These are phyloP conservation scores for Myxozyma neglecta DNA, from an alignment of 805 yeast genomes.

Conservation along the genomic window DNA sequence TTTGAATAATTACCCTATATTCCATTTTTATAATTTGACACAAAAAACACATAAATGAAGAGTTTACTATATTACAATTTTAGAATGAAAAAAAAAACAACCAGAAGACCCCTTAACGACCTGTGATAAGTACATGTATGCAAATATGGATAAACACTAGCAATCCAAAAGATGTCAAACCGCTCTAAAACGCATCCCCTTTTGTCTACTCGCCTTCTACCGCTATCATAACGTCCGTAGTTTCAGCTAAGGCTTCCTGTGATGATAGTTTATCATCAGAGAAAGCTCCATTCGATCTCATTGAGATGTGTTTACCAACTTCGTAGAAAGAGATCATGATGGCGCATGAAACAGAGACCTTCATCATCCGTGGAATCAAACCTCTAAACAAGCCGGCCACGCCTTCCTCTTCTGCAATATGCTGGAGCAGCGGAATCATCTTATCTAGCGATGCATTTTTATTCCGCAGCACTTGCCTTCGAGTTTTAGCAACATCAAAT, in stretches of 20 bases:
- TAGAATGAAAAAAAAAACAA: neutral
- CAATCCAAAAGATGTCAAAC: neutral
- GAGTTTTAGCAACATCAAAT: slow-evolving; percentile 94
- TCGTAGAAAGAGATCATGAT: slow-evolving; percentile 97
- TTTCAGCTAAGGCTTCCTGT: neutral
- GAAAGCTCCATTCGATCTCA: slow-evolving; percentile 3
- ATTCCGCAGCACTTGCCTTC: slow-evolving; percentile 62
- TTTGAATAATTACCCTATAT: neutral
- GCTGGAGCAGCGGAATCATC: slow-evolving; percentile 67
- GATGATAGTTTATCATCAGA: neutral
- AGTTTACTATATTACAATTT: neutral
- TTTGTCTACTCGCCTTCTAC: neutral
- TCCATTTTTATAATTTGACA: neutral
- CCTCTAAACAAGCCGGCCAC: slow-evolving; percentile 84
- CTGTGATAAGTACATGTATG: neutral
- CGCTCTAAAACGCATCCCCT: neutral
- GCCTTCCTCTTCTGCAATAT: slow-evolving; percentile 74
- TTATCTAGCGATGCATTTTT: slow-evolving; percentile 34
- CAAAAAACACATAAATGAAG: neutral
- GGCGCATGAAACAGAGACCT: slow-evolving; percentile 96
- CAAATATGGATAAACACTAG: neutral
- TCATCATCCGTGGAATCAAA: slow-evolving; percentile 76
- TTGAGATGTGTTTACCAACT: slow-evolving; percentile 65
- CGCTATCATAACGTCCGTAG: neutral
- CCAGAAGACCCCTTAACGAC: neutral